Evolutionary conservation across 2,329 filamentous ascomycete species (phyloP), one percentile per base, ranked within the genome.

Genomic region (Curvularia sp.): DNA sequence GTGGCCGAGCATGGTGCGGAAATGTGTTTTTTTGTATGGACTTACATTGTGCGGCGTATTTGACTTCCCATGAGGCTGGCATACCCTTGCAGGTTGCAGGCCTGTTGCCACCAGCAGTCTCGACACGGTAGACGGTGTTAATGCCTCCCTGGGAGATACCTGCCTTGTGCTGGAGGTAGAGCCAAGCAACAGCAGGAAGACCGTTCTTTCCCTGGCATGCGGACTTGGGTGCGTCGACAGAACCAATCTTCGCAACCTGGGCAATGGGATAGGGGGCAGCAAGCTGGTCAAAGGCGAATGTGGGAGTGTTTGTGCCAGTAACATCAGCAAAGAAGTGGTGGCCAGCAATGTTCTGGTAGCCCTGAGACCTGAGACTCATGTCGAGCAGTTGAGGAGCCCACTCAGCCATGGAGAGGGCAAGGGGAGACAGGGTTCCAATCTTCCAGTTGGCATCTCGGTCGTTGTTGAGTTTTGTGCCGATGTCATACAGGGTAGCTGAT

Each of bases 301-400:
- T 86, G 1, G 89, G 89, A 0, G 61, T 82, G 77, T 44, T 69
- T 47, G 49, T 57, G 26, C 48, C 56, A 20, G 48, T 41, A 24
- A 66, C 57, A 62, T 47, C 62, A 60, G 75, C 84, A 81, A 92
- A 92, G 83, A 82, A 90, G 81, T 92, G 89, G 67, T 86, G 82
- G 30, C 89, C 89, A 13, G 88, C 71, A 66, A 83, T 81, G 5
- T 68, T 53, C 53, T 70, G 60, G 61, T 70, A 77, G 51, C 74
- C 73, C 39, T 73, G 66, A 1, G 63, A 61, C 30, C 58, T 53
- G 50, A 77, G 68, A 53, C 70, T 74, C 54, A 57, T 58, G 35
- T 68, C 62, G n/a, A 76, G 65, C 15, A 63, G 53, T 22, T 46
- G 43, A 10, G 68, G 65, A 24, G 60, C 55, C 22, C 53, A 55